Evolutionary conservation across 176 grass and related monocot species (phyloP).

Genomic region (Ananas comosus): DNA sequence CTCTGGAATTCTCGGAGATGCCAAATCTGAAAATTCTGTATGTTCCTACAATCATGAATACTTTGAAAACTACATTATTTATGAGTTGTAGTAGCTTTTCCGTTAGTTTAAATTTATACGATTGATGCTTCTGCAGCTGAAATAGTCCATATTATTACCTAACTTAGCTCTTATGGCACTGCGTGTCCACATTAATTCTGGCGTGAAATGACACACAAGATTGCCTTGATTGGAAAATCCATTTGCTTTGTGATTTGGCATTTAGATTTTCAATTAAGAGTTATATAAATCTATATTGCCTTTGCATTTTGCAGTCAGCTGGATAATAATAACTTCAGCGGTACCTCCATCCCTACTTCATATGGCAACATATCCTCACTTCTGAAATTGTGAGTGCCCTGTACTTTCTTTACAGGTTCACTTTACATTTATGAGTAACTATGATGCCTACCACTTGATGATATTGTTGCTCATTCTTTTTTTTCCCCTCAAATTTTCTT

Average conservation of each 20-base stretch:
- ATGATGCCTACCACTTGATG: neutral
- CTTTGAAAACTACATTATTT: constrained; percentile 7
- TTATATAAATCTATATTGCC: neutral
- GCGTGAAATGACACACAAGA: no score
- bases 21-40: constrained; percentile 58
- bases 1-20: constrained; percentile 38
- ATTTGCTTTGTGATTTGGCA: no score
- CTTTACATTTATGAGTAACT: neutral
- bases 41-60: constrained; percentile 20
- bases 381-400: constrained; percentile 76
- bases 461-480: neutral
- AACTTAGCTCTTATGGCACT: no score
- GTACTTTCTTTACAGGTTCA: constrained; percentile 4
- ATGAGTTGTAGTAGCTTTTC: neutral
- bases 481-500: neutral
- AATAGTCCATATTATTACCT: neutral
- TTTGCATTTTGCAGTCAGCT: constrained; percentile 61
- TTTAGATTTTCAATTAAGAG: no score
- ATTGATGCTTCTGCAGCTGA: neutral
- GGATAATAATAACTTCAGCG: constrained; percentile 96
- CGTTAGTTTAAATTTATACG: neutral
- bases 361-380: constrained; percentile 53
- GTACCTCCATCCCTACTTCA: constrained; percentile 49
- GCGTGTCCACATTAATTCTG: no score
- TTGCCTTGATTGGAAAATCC: no score